Evolutionary conservation across 257 asterid genomes (phyloP).

Genomic region (Henckelia pumila): DNA sequence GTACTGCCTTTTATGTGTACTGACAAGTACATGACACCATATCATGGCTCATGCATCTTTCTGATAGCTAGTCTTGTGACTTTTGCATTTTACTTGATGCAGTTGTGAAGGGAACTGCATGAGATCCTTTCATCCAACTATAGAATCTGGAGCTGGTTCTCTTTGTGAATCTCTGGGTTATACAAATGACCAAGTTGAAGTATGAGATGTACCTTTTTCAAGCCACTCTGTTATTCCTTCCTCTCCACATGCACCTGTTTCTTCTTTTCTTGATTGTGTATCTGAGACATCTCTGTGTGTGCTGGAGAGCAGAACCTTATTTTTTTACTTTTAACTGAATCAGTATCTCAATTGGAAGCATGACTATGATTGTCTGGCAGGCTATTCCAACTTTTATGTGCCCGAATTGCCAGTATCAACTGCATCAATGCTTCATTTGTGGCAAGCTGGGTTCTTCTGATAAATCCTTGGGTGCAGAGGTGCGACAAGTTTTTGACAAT

Average conservation of each 20-base stretch:
- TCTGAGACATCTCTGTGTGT: slow-evolving; percentile 4
- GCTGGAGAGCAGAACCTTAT: neutral
- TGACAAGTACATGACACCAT: neutral
- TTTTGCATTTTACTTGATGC: slow-evolving; percentile 28
- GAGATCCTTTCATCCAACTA: slow-evolving; percentile 72
- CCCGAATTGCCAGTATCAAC: slow-evolving; percentile 59
- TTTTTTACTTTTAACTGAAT: slow-evolving; percentile 9
- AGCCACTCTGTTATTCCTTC: slow-evolving; percentile 1
- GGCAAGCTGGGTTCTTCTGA: slow-evolving; percentile 68
- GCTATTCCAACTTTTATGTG: slow-evolving; percentile 57
- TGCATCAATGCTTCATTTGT: slow-evolving; percentile 68
- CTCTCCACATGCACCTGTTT: neutral
- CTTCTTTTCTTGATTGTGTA: slow-evolving; percentile 9
- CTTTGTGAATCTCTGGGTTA: slow-evolving; percentile 66
- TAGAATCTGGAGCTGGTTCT: slow-evolving; percentile 53
- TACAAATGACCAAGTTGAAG: slow-evolving; percentile 44
- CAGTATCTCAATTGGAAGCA: slow-evolving; percentile 22
- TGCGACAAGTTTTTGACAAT: slow-evolving; percentile 30
- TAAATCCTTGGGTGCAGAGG: slow-evolving; percentile 58
- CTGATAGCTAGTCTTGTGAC: slow-evolving; percentile 23
- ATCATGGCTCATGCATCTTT: slow-evolving; percentile 11
- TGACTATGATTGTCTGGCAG: slow-evolving; percentile 38
- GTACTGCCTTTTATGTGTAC: too few species aligned
- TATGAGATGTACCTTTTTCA: slow-evolving; percentile 27
- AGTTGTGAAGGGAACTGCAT: slow-evolving; percentile 85